These are phyloP conservation scores for Ustilago curta DNA, from an alignment of 1,284 basidiomycete species.

Conservation along the genomic window DNA sequence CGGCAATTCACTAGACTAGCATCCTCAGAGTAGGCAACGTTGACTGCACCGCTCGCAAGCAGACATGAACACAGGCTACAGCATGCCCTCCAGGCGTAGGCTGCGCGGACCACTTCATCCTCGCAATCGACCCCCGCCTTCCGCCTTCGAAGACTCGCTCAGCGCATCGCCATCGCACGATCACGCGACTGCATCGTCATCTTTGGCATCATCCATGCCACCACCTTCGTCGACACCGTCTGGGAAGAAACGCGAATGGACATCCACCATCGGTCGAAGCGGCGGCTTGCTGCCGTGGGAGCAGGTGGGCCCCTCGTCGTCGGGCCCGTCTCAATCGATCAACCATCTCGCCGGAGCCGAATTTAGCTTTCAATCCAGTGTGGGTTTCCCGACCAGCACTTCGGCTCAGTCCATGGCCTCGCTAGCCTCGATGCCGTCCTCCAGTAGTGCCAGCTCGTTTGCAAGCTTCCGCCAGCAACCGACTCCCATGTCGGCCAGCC, in stretches of 20 bases:
- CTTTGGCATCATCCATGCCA: conserved; percentile 13
- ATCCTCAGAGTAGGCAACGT: neutral
- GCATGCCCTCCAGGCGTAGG: conserved; percentile 38
- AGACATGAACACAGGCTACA: conserved; percentile 45
- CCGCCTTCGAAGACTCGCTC: conserved; percentile 13
- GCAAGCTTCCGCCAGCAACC: conserved; percentile 32
- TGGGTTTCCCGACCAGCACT: conserved; percentile 28
- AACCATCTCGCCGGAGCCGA: conserved; percentile 18
- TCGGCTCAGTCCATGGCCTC: conserved; percentile 29
- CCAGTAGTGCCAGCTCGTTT: conserved; percentile 27
- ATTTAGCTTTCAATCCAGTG: conserved; percentile 35
- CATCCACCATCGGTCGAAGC: conserved; percentile 24
- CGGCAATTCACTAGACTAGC: neutral
- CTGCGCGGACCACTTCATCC: conserved; percentile 40
- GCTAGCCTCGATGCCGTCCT: conserved; percentile 34
- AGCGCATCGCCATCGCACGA: conserved; percentile 1
- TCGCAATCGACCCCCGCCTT: conserved; percentile 22
- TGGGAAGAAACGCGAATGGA: conserved; percentile 40
- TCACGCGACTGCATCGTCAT: neutral
- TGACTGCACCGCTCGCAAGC: neutral
- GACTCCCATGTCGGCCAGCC: conserved; percentile 37
- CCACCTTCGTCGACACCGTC: conserved; percentile 18
- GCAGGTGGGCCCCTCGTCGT: conserved; percentile 32
- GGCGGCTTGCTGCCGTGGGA: conserved; percentile 39
- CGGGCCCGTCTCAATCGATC: conserved; percentile 11